Base-by-base conservation (phyloP, 176 grass and related monocot genomes). In the Triticum dicoccoides region DNA sequence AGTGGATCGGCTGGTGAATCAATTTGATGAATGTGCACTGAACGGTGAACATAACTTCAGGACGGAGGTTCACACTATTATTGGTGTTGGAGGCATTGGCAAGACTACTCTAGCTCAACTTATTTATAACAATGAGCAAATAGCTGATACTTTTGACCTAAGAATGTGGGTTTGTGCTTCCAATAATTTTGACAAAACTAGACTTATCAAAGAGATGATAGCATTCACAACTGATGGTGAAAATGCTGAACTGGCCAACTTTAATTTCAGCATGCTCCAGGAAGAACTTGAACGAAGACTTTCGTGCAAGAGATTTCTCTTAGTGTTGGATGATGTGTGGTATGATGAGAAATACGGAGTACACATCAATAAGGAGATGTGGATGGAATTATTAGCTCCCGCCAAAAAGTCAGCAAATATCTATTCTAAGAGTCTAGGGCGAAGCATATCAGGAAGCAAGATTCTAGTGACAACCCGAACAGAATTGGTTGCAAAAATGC, bases 261-360 rank as follows among this genome's bases (percentile, higher is more conserved):
- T 62, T 2, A 88, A 34, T 88, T 83, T 84, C 41, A 65, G 23
- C 17, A 79, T 65, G 64, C 75, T 84, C 15, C 81, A 89, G 42
- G 11, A 73, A 45, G 1, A 71, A 58, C 87, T 84, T 58, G 0
- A 24, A 21, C 0, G n/a, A 6, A 82, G 39, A 24, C 32, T 88
- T 39, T 34, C 1, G 25, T 2, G 2, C 30, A 83, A 83, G 49
- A 82, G 47, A 8, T 83, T 83, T 47, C 65, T 88, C 54, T 58
- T 88, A 24, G 79, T 88, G 33, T 39, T 88, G 20, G 86, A 88
- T 78, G 86, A 88, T 49, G 86, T 88, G 61, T 88, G 80, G 86
- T 77, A 83, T 62, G 80, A 88, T 65, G 70, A 84, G 25, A 84
- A 47, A 30, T 64, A n/a, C n/a, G 71, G 71, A 33, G 80, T 61